Evolutionary conservation across 345 rosid species (phyloP).

Genomic region (Aquilaria yunnanensis): DNA sequence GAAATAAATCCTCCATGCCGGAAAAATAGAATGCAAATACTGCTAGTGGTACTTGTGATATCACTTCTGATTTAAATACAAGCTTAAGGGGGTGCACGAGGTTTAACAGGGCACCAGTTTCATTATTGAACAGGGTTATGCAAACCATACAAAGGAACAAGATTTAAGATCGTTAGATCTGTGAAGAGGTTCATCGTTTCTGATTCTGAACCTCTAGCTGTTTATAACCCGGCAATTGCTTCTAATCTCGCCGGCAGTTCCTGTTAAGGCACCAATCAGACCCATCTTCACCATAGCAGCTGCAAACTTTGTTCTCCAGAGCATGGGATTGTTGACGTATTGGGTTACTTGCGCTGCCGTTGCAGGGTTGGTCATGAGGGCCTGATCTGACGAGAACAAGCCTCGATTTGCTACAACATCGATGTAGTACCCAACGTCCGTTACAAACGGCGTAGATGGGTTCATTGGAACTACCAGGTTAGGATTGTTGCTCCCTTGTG

Average conservation of each 20-base stretch:
- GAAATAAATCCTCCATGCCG: no score
- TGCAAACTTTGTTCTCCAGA: slow-evolving; percentile 43
- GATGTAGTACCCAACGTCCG: slow-evolving; percentile 32
- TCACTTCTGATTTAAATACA: no score
- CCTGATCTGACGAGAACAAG: slow-evolving; percentile 51
- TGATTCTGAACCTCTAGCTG: slow-evolving; percentile 5
- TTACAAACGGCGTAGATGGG: slow-evolving; percentile 24
- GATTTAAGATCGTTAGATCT: no score
- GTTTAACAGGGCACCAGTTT: no score
- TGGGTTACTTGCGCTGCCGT: slow-evolving; percentile 29
- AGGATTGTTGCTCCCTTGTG: slow-evolving; percentile 14
- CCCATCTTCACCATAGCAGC: slow-evolving; percentile 79
- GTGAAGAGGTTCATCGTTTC: no score
- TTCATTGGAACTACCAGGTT: slow-evolving; percentile 35
- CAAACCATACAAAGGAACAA: no score
- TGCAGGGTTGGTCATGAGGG: slow-evolving; percentile 26
- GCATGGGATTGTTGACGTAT: slow-evolving; percentile 20
- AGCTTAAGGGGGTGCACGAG: no score
- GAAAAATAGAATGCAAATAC: no score
- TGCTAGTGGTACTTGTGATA: no score
- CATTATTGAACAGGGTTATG: no score
- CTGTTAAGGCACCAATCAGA: slow-evolving; percentile 47
- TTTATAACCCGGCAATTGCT: slow-evolving; percentile 52
- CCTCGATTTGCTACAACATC: slow-evolving; percentile 37
- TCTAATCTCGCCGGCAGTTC: slow-evolving; percentile 57